phyloP scores from a whole-genome alignment of 148 eudicot species.

The Rhododendron williamsianum region DNA sequence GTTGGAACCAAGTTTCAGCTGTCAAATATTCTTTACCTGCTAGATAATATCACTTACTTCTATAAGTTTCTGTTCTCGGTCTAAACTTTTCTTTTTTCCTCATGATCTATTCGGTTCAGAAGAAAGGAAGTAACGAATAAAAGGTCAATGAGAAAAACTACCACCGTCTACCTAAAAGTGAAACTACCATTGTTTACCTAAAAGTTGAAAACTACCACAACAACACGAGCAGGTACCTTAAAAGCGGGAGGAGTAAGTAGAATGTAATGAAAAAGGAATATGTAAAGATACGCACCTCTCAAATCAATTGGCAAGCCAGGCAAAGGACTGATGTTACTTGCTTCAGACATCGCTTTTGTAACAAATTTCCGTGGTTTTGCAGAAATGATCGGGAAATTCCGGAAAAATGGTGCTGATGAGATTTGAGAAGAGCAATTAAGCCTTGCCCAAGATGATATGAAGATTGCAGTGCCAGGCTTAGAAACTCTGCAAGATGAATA shows the following conservation, averaged over 20 bases:
- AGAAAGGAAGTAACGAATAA: background rate
- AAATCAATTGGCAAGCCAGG: slow-evolving; percentile 80
- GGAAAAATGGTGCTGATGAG: slow-evolving; percentile 40
- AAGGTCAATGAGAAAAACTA: background rate
- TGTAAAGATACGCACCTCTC: slow-evolving; percentile 47
- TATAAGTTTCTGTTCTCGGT: background rate
- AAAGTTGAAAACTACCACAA: background rate
- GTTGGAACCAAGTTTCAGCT: background rate
- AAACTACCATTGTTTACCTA: background rate
- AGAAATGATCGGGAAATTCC: slow-evolving; percentile 22
- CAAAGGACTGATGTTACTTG: slow-evolving; percentile 47
- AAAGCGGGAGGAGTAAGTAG: background rate
- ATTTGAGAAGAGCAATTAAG: slow-evolving; percentile 48
- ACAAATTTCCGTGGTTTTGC: slow-evolving; percentile 34
- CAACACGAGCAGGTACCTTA: background rate
- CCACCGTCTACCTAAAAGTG: background rate
- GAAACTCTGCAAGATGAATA: slow-evolving; percentile 33
- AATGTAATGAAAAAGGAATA: background rate
- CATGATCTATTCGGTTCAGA: background rate
- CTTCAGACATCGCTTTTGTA: slow-evolving; percentile 67
- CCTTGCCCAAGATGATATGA: slow-evolving; percentile 40
- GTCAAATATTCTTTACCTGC: background rate
- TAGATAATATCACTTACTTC: background rate
- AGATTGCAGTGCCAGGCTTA: slow-evolving; percentile 38
- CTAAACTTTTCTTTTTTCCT: background rate